Base-by-base conservation (phyloP, 2,329 filamentous ascomycete species). In the Metarhizium humberi region DNA sequence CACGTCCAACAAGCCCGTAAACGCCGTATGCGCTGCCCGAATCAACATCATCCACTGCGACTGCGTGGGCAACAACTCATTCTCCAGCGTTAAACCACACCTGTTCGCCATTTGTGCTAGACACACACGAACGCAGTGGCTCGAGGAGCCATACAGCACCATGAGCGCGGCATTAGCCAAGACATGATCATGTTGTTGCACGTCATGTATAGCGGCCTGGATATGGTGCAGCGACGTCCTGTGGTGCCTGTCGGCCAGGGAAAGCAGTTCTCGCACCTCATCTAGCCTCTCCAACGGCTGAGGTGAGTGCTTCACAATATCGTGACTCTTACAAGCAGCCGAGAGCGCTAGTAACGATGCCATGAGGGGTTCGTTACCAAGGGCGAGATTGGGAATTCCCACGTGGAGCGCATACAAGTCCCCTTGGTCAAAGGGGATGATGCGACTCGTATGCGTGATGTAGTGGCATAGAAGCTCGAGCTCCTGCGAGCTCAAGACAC, bases 371-470 rank as follows among this genome's bases (percentile, higher is more conserved):
- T 64, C 67, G 56, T 67, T 71, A 6, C 63, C 60, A 50, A 74
- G 70, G 0, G 73, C 74, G 0, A 76, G 61, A 18, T 69, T 74
- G 0, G 73, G 73, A 32, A 76, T 70, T 0, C 73, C 70, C 6
- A 75, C 65, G 11, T 72, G 68, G 1, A 76, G 57, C 0, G 72
- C 68, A 43, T 73, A 73, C 14, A 70, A 62, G 49, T 75, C 73
- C 1, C 69, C 64, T 1, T 64, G 51, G 20, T 72, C 73, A 32
- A 68, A 66, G 0, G 73, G 66, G 16, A 71, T 62, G 3, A 65
- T 65, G 4, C 58, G 67, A 45, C 72, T 70, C 0, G 73, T 74
- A 56, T 75, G 73, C 0, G 69, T 67, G 43, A 75, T 64, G 48
- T 73, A 76, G 57, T 76, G 72, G 29, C 65, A 64, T 2, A 76